Base-by-base conservation (phyloP, 1,139 yeast species). In the Groenewaldozyma auringiensis region DNA sequence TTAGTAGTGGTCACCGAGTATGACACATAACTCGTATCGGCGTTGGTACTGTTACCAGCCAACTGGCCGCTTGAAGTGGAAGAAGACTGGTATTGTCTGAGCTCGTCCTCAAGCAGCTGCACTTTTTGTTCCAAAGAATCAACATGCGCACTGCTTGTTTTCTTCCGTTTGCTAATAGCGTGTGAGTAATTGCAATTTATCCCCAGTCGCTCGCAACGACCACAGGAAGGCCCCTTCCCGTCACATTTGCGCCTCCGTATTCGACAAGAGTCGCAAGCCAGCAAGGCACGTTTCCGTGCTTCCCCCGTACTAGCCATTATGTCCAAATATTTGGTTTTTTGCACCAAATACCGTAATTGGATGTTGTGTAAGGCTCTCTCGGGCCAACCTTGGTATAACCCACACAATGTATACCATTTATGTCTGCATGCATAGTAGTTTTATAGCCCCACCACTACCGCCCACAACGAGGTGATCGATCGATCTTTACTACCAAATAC, bases 231-330 rank as follows among this genome's bases (percentile, higher is more conserved):
- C 37, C 40, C 47, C 4, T 22, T 39, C 4, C 51, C 51, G 33
- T 49, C 50, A 18, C 44, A 53, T 33, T 33, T 55, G 46, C 43
- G 50, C 43, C 41, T 39, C 41, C 41, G 42, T 43, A 37, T 50
- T 21, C 43, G 50, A 49, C 50, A 53, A 39, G 39, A 20, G 21
- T 49, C 50, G 27, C 51, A 49, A 4, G 51, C 51, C 16, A 45
- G 17, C 2, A 31, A 27, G 18, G 40, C 47, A 11, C 56, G 42
- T 25, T 51, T 53, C n/a, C 49, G 39, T 13, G 22, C 20, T 17
- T 38, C 25, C 25, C 8, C n/a, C 17, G 11, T 27, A 13, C 31
- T 27, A n/a, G n/a, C n/a, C n/a, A n/a, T n/a, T n/a, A n/a, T n/a
- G n/a, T n/a, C n/a, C n/a, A n/a, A n/a, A n/a, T n/a, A n/a, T n/a